Evolutionary conservation across 495 filamentous ascomycete species (phyloP).

Genomic region (Neohortaea acidophila): DNA sequence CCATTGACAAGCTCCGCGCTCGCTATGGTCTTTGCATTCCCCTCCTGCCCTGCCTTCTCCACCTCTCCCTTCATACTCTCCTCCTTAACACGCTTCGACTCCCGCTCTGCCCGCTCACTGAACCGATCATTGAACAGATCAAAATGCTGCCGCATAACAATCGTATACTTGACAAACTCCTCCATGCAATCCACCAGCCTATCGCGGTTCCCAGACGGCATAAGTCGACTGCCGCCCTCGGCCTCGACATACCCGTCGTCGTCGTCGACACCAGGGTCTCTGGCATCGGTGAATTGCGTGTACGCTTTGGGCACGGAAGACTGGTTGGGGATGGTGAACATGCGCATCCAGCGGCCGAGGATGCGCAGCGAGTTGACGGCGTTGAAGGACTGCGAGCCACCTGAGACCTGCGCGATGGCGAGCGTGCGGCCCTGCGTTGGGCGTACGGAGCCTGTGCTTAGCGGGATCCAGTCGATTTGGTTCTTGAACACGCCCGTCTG

Average conservation of each 20-base stretch:
- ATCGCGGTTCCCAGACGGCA: slow-evolving; percentile 48
- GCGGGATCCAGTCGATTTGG: slow-evolving; percentile 62
- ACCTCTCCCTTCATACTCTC: slow-evolving; percentile 8
- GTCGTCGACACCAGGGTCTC: slow-evolving; percentile 18
- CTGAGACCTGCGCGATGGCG: slow-evolving; percentile 48
- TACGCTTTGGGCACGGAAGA: slow-evolving; percentile 50
- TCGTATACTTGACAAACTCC: slow-evolving; percentile 61
- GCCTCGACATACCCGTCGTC: slow-evolving; percentile 4
- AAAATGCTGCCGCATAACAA: slow-evolving; percentile 47
- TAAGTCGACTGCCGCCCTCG: slow-evolving; percentile 39
- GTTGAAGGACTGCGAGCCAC: slow-evolving; percentile 59
- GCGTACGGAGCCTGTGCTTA: slow-evolving; percentile 45
- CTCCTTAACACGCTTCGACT: slow-evolving; percentile 26
- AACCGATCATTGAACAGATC: slow-evolving; percentile 50
- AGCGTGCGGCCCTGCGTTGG: slow-evolving; percentile 57
- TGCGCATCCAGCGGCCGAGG: slow-evolving; percentile 62
- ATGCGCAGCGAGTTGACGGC: slow-evolving; percentile 57
- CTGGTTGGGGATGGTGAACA: slow-evolving; percentile 62
- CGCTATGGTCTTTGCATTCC: slow-evolving; percentile 4
- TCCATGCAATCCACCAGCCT: slow-evolving; percentile 63
- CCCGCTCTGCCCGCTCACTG: slow-evolving; percentile 41
- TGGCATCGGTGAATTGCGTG: slow-evolving; percentile 45
- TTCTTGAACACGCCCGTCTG: slow-evolving; percentile 60
- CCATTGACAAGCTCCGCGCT: too few relatives aligned
- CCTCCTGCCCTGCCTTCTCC: slow-evolving; percentile 7